Evolutionary conservation across 352 stramenopile species (phyloP).

Genomic region (Globisporangium lucens): DNA sequence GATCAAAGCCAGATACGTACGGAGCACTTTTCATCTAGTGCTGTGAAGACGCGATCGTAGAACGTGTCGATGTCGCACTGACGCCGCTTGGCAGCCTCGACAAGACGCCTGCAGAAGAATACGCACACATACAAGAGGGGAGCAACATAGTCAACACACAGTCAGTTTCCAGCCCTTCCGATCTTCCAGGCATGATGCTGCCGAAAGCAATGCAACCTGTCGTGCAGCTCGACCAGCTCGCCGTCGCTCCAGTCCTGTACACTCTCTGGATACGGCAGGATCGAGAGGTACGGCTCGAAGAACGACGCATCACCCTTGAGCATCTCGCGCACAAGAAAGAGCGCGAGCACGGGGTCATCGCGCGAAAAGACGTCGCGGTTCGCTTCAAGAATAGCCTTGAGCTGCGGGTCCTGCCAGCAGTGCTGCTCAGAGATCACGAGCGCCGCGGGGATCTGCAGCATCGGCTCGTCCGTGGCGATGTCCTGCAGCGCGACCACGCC

Average conservation of each 20-base stretch:
- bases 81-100: conserved; percentile 43
- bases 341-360: conserved; percentile 77
- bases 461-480: conserved; percentile 61
- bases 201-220: conserved; percentile 27
- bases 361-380: conserved; percentile 68
- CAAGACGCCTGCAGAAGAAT: conserved; percentile 28
- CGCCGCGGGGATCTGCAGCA: conserved; percentile 56
- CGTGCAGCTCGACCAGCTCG: conserved; percentile 69
- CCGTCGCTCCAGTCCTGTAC: conserved; percentile 79
- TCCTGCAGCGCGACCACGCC: conserved; percentile 44
- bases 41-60: conserved; percentile 49
- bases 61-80: conserved; percentile 52
- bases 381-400: conserved; percentile 41
- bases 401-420: conserved; percentile 49
- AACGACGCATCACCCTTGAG: conserved; percentile 62
- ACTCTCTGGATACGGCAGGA: conserved; percentile 76
- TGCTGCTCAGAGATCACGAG: conserved; percentile 76
- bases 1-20: too few species aligned
- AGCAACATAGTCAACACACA: background rate
- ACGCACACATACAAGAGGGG: background rate
- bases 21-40: conserved; percentile 41
- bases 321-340: conserved; percentile 85
- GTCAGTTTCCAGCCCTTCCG: too few species aligned
- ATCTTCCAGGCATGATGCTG: background rate
- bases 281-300: conserved; percentile 84